phyloP scores from a whole-genome alignment of 2,329 filamentous ascomycete species.

The Fusarium sp. region DNA sequence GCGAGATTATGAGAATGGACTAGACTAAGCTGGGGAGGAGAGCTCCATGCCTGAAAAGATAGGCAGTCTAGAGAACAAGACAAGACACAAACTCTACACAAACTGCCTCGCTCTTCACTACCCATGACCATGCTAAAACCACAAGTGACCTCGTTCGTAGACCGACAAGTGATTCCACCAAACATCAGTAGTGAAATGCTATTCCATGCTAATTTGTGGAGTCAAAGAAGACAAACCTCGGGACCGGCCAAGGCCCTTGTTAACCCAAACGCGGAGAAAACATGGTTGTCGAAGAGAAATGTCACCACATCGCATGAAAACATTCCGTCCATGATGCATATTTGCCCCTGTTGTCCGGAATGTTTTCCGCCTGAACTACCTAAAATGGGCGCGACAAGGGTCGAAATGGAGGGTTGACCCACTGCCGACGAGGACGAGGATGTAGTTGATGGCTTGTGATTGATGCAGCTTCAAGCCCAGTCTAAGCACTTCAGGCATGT shows the following conservation, averaged over 20 bases:
- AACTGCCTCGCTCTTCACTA: background rate
- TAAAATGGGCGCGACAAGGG: slow-evolving; percentile 14
- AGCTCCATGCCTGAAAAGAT: too few relatives aligned
- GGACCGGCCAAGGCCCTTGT: background rate
- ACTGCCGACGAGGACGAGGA: slow-evolving; percentile 7
- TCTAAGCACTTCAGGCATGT: background rate
- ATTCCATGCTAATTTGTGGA: background rate
- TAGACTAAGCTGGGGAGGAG: background rate
- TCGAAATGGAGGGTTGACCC: slow-evolving; percentile 29
- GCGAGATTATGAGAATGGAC: background rate
- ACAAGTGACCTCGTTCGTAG: background rate
- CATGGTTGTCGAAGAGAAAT: background rate
- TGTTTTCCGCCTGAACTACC: slow-evolving; percentile 36
- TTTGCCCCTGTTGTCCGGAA: slow-evolving; percentile 27
- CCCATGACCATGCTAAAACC: background rate
- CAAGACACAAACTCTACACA: background rate
- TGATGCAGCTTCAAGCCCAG: slow-evolving; percentile 6
- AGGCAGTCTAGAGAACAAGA: background rate
- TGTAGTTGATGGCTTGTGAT: slow-evolving; percentile 38
- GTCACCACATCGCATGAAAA: background rate
- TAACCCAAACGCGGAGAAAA: background rate
- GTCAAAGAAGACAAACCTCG: background rate
- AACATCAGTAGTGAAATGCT: background rate
- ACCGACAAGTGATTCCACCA: background rate
- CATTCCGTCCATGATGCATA: background rate